These are phyloP conservation scores for Penicillium soppii DNA, from an alignment of 495 filamentous ascomycete species.

Conservation along the genomic window DNA sequence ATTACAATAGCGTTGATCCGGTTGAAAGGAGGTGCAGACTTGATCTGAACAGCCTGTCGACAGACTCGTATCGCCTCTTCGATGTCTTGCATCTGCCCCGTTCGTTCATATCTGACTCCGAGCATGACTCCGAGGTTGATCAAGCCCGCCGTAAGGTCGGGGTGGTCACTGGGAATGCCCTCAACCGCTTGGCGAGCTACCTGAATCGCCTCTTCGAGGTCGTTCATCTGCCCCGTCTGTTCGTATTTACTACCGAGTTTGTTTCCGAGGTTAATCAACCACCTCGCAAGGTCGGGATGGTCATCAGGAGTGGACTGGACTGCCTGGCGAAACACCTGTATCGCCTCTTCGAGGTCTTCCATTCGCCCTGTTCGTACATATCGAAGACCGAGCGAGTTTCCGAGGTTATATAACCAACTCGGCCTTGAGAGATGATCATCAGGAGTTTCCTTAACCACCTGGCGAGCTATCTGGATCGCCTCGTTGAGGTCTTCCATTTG, in stretches of 20 bases:
- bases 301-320: neutral
- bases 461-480: conserved; percentile 6
- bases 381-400: conserved; percentile 2
- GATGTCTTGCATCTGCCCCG: conserved; percentile 11
- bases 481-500: conserved; percentile 16
- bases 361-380: conserved; percentile 12
- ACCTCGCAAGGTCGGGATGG: too few species aligned
- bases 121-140: conserved; percentile 15
- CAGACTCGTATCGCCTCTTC: conserved; percentile 14
- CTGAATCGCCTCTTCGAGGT: neutral
- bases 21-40: too few species aligned
- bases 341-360: conserved; percentile 17
- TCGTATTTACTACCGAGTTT: too few species aligned
- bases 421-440: conserved; percentile 19
- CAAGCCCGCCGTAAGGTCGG: too few species aligned
- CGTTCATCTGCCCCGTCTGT: neutral
- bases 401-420: too few species aligned
- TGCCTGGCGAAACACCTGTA: neutral
- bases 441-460: conserved; percentile 13
- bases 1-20: too few species aligned
- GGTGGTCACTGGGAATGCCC: too few species aligned
- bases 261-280: too few species aligned
- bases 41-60: neutral
- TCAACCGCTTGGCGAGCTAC: too few species aligned
- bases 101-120: conserved; percentile 4